phyloP scores from a whole-genome alignment of 805 yeast species.

The Candida caryicola region DNA sequence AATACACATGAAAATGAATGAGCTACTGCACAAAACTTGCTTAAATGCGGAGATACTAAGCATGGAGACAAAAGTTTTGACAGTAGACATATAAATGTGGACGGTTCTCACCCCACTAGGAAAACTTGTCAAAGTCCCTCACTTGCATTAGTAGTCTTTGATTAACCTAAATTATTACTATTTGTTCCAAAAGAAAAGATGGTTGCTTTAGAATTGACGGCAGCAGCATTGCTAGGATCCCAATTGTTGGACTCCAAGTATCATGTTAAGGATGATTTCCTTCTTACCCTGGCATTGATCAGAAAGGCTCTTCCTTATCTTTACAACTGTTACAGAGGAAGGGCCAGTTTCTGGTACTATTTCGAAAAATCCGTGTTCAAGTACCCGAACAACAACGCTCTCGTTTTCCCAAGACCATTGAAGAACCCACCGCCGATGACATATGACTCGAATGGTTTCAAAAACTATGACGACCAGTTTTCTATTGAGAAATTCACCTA shows the following conservation, averaged over 20 bases:
- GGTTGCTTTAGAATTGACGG: constrained; percentile 38
- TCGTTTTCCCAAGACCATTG: constrained; percentile 58
- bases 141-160: too few species aligned
- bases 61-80: not conserved
- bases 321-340: constrained; percentile 32
- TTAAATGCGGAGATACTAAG: not conserved
- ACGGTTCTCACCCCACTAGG: not conserved
- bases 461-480: constrained; percentile 53
- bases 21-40: not conserved
- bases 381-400: constrained; percentile 53
- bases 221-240: constrained; percentile 43
- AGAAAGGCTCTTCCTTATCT: constrained; percentile 42
- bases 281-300: constrained; percentile 45
- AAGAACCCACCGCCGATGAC: constrained; percentile 24
- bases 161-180: too few species aligned
- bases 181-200: too few species aligned
- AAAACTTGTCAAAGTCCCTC: too few species aligned
- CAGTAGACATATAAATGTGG: not conserved
- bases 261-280: constrained; percentile 51
- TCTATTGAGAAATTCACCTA: constrained; percentile 64
- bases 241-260: constrained; percentile 48
- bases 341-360: constrained; percentile 65
- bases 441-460: constrained; percentile 32
- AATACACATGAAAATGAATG: not conserved
- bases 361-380: constrained; percentile 56